Evolutionary conservation across 345 rosid species (phyloP), one percentile per base, ranked within the genome.

Genomic region (Camelina sativa): DNA sequence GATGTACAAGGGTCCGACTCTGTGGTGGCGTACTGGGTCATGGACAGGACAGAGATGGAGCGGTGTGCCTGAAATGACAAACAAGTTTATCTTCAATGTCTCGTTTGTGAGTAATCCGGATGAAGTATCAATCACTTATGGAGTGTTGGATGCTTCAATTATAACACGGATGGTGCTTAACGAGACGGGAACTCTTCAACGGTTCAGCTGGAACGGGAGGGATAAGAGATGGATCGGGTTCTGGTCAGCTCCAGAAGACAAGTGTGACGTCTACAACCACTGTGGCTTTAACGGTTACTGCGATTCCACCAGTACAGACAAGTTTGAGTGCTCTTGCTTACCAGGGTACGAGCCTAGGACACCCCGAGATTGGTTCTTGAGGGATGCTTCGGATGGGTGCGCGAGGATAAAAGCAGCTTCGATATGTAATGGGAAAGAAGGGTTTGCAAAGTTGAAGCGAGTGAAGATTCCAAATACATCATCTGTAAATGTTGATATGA

Each of bases 1-100:
- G 17, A 28, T 89, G 20, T 87, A 86, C 62, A 71, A 80, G n/a
- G 88, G 82, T 20, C 35, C 40, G 8, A 9, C 0, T 5, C 72
- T 54, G 5, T 48, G 66, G 65, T 88, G 87, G 89, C 86, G 96
- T 38, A 72, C 63, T 5, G 93, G 93, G 4, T 71, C 87, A 19
- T 85, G 91, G 93, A 88, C 85, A 7, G 90, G 91, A 6, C 66
- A 48, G 12, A 81, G 87, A 71, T 88, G 86, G 96, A 88, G 82
- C 50, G 94, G 92, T 13, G 84, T 92, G 16, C 96, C 92, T 3
- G 84, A 76, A 57, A 87, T 89, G 92, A 67, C 80, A 4, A 44
- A 11, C 11, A 53, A 10, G 50, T 83, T 28, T 53, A 86, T 84
- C 41, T 85, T 73, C 25, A 79, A 76, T 34, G 19, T 66, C 23